Evolutionary conservation across 352 stramenopile genomes (phyloP), one percentile per base, ranked within the genome.

Genomic region (Pythium coloratum): DNA sequence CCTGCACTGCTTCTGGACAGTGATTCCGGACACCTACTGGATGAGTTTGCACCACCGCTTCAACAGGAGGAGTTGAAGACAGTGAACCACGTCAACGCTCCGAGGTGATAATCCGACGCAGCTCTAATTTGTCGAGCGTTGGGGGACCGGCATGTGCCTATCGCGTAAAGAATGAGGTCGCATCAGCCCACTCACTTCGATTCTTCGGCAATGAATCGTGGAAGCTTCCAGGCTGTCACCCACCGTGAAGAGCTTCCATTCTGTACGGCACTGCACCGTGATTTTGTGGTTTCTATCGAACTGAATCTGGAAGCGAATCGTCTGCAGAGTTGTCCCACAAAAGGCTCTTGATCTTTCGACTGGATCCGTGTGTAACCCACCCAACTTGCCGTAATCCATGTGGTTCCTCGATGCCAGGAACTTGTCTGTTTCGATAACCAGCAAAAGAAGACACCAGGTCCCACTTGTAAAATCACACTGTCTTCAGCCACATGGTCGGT

Each of bases 381-480:
- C 14, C 42, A 26, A 50, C 14, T 50, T 50, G 42, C 42, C 42
- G 42, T 50, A 28, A 50, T 28, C 42, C 42, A 50, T 26, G 16
- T 50, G 42, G 36, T 44, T 44, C 36, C 36, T 14, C 36, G 12
- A 44, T 10, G 8, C 42, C 42, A 50, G 8, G n/a, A 7, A 26
- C 18, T 50, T 26, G 42, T 50, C 42, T 50, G 42, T 20, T 50
- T 50, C 42, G 42, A 50, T 44, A 24, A 50, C 42, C 42, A 50
- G 12, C 16, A 24, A 50, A 50, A 50, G 42, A 50, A 50, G 42
- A 50, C 42, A 50, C 42, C 10, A 13, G 0, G 42, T 50, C 16
- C 40, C 40, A 47, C 40, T 47, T 18, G 40, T n/a, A 47, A 18
- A 50, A 50, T 28, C 42, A 20, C 13, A 50, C 16, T 50, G 42